Percentiles rank a stretch among this genome's conserved stretches.
Conservation (phyloP, 2,329 filamentous ascomycete genomes). For the Apiospora malaysiana region DNA sequence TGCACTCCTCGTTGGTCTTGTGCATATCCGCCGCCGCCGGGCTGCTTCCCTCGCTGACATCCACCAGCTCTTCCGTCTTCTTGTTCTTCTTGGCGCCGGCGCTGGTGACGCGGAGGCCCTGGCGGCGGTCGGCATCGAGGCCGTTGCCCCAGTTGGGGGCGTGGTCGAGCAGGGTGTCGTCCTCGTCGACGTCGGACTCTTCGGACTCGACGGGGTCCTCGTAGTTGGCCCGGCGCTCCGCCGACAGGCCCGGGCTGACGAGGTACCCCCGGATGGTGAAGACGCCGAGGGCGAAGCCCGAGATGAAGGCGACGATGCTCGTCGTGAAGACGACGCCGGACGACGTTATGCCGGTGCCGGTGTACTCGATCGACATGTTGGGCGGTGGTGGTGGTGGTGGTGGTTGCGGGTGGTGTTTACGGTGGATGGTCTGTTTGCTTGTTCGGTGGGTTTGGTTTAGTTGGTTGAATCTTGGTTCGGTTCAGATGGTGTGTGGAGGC, state of each 20-base stretch:
- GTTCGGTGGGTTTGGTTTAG: neutral
- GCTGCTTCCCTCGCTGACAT: conserved; percentile 50
- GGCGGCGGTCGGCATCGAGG: conserved; percentile 61
- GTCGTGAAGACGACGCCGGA: conserved; percentile 73
- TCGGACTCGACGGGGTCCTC: conserved; percentile 71
- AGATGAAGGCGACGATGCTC: conserved; percentile 73
- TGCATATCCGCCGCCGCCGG: conserved; percentile 35
- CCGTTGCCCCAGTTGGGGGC: conserved; percentile 72
- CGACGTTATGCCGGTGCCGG: conserved; percentile 35
- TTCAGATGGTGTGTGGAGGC: neutral
- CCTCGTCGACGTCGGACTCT: conserved; percentile 70
- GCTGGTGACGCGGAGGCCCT: conserved; percentile 54
- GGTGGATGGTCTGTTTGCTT: too few species aligned
- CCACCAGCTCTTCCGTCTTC: conserved; percentile 30
- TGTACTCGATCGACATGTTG: conserved; percentile 4
- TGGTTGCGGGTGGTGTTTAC: neutral
- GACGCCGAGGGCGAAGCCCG: conserved; percentile 82
- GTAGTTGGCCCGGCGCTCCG: conserved; percentile 62
- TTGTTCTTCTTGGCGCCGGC: conserved; percentile 25
- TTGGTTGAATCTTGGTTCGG: neutral
- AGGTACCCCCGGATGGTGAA: conserved; percentile 70
- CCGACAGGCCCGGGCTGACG: conserved; percentile 59
- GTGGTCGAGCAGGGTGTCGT: conserved; percentile 65
- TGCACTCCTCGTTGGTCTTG: conserved; percentile 78
- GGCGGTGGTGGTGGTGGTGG: neutral